These are phyloP conservation scores for Talaromyces albobiverticillius DNA, from an alignment of 2,329 filamentous ascomycete species.

Conservation along the genomic window DNA sequence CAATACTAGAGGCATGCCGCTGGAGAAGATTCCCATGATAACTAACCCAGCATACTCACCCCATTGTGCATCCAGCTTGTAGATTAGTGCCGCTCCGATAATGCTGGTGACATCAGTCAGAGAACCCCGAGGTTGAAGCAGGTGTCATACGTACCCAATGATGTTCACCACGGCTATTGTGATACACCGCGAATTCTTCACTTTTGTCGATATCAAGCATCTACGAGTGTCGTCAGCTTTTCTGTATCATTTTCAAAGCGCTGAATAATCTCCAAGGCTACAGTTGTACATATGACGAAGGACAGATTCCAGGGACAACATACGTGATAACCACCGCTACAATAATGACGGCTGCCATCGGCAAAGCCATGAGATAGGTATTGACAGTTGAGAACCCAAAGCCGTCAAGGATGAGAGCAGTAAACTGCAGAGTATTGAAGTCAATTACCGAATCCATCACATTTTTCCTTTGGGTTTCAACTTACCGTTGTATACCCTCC, in stretches of 20 bases:
- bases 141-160: too few relatives aligned
- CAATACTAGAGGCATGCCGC: constrained; percentile 36
- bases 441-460: constrained; percentile 11
- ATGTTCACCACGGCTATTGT: too few relatives aligned
- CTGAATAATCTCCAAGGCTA: too few relatives aligned
- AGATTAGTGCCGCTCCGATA: too few relatives aligned
- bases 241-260: too few relatives aligned
- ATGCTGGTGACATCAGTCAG: too few relatives aligned
- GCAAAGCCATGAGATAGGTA: constrained; percentile 43
- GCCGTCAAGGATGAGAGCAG: constrained; percentile 35
- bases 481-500: constrained; percentile 29
- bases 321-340: constrained; percentile 7
- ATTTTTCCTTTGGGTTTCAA: constrained; percentile 9
- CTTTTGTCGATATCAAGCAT: too few relatives aligned
- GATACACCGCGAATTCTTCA: too few relatives aligned
- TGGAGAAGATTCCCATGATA: constrained; percentile 35
- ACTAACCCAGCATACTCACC: constrained; percentile 20
- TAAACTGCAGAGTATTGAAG: constrained; percentile 17
- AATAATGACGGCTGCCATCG: constrained; percentile 33
- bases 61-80: neutral
- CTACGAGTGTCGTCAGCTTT: too few relatives aligned
- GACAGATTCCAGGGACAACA: neutral
- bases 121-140: too few relatives aligned
- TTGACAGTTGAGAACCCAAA: constrained; percentile 35
- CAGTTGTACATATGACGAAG: too few relatives aligned